Percentiles rank a stretch among this genome's conserved stretches.
phyloP scores from a whole-genome alignment of 148 eudicot genomes.

The Euryodendron excelsum region DNA sequence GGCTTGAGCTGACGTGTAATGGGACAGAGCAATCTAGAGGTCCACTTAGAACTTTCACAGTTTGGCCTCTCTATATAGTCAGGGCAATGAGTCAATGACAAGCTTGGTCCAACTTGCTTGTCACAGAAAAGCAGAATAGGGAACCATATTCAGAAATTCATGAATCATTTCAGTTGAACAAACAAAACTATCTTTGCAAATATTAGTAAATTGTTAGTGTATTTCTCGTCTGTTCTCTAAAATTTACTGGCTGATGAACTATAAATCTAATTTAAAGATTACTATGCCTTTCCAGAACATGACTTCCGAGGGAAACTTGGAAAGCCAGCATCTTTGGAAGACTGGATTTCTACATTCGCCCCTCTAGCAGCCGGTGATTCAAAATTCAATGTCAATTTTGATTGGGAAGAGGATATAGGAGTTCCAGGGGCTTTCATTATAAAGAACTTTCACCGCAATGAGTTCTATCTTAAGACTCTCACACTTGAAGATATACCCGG shows the following conservation, averaged over 20 bases:
- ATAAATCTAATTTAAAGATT: not conserved
- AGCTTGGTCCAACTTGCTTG: too few relatives aligned
- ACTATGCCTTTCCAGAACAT: conserved; percentile 2
- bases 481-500: conserved; percentile 52
- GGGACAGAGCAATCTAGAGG: too few relatives aligned
- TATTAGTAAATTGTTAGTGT: not conserved
- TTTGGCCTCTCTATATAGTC: too few relatives aligned
- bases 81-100: too few relatives aligned
- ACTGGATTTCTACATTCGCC: conserved; percentile 44
- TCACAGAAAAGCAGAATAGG: too few relatives aligned
- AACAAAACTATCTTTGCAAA: not conserved
- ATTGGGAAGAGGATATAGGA: conserved; percentile 60
- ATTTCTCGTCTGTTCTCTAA: not conserved
- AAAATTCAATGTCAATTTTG: conserved; percentile 49
- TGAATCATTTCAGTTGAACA: too few relatives aligned
- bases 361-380: conserved; percentile 44
- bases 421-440: conserved; percentile 57
- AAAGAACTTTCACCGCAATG: conserved; percentile 47
- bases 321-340: conserved; percentile 37
- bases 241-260: not conserved
- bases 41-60: too few relatives aligned
- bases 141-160: too few relatives aligned
- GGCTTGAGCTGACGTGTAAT: too few relatives aligned
- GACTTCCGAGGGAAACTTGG: conserved; percentile 24
- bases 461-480: conserved; percentile 61